These are phyloP conservation scores for Viola pubescens DNA, from an alignment of 441 rosid genomes.

Conservation along the genomic window DNA sequence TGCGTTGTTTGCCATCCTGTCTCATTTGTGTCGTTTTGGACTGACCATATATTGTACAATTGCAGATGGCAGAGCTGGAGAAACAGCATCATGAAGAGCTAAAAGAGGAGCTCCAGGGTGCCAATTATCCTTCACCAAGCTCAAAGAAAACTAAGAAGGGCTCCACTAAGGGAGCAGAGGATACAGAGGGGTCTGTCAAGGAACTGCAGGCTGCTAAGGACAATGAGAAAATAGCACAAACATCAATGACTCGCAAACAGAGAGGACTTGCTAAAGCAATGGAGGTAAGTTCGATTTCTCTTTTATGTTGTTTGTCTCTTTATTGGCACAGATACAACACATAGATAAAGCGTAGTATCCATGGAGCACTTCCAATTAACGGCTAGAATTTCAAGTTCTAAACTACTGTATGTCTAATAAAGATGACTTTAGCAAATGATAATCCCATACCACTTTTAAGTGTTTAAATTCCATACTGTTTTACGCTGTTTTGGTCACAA, in stretches of 20 bases:
- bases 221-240: constrained; percentile 24
- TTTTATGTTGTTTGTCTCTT: neutral
- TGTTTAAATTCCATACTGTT: neutral
- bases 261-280: constrained; percentile 59
- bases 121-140: constrained; percentile 15
- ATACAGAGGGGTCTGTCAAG: constrained; percentile 30
- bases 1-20: neutral
- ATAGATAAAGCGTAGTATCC: neutral
- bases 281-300: constrained; percentile 35
- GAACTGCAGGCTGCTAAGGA: constrained; percentile 44
- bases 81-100: constrained; percentile 80
- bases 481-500: neutral
- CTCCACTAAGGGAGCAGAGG: constrained; percentile 18
- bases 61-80: constrained; percentile 63
- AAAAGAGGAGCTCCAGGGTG: constrained; percentile 50
- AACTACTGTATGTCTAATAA: no score
- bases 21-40: neutral
- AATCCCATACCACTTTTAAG: no score
- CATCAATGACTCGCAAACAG: constrained; percentile 56
- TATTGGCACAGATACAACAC: neutral
- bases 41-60: constrained; percentile 8
- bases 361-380: neutral
- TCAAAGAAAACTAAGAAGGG: constrained; percentile 20
- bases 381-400: no score
- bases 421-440: no score